Base-by-base conservation (phyloP, 2,329 filamentous ascomycete genomes). In the Camillea tinctor region DNA sequence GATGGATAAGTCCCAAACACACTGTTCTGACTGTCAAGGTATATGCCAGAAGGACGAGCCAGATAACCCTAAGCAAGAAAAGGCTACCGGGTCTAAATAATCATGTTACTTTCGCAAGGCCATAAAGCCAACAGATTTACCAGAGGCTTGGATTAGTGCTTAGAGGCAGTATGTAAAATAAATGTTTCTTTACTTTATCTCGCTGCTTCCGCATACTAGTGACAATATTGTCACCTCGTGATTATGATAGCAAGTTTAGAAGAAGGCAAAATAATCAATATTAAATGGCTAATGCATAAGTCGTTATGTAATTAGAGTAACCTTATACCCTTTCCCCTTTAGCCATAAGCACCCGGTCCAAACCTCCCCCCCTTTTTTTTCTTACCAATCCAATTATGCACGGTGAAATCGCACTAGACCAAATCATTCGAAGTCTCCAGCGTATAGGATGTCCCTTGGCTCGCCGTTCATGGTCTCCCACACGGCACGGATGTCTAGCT, bases 391-490 rank as follows among this genome's bases (percentile, higher is more conserved):
- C 36, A 40, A 40, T 40, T 40, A 40, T 40, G 9, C 36, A 40
- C 15, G 15, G 36, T 40, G 4, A 40, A 40, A 40, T 13, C 36
- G 36, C 15, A 3, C 36, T 17, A 8, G 8, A 8, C 24, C 24
- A 40, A 40, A 71, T 59, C 67, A 60, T 7, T 73, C 72, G 62
- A 75, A 82, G 15, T 78, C 71, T 1, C 80, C 80, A 1, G 80
- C 80, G 49, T 81, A 78, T 0, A 82, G 71, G 2, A 81, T 57
- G n/a, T 81, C 80, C 0, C 69, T 72, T 0, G 71, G 72, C 26
- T 73, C 59, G 4, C 75, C 78, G 58, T 83, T 83, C 71, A 81
- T 77, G 2, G 64, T 58, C 9, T 79, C 70, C 81, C 81, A 83
- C n/a, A 82, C 26, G 0, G 73, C 67, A 1, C 80, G 74, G 6